Base-by-base conservation (phyloP, 257 asterid species). In the Petunia axillaris region DNA sequence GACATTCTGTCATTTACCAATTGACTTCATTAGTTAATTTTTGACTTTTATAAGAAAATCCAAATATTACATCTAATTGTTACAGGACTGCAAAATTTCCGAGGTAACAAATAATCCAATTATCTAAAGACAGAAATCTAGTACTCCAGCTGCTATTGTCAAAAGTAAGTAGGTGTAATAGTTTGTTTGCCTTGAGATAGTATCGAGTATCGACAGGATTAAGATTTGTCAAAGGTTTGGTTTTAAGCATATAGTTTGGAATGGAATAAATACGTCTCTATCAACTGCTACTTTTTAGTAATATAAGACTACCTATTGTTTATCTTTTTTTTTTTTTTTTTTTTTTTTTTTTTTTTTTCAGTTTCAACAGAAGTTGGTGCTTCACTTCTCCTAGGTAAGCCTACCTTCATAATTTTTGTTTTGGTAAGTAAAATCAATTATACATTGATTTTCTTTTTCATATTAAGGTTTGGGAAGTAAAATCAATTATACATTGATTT, bases 171-270 rank as follows among this genome's bases (percentile, higher is more conserved):
- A 46, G 77, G 77, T 70, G 59, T 70, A 70, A 10, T 70, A 46
- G 77, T 48, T 46, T 70, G 77, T 48, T 46, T 70, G 77, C 43
- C 59, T 70, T 46, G 77, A 70, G 40, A 8, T 16, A 70, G 77
- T 44, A 70, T 0, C 46, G 77, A 3, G 41, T 44, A 70, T 46
- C 15, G 59, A 25, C 25, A 39, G 48, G 71, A 25, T 46, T 70
- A 10, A 46, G 25, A 25, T 25, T 70, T 9, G 77, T 70, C 59
- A 46, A 46, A 46, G 0, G 40, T 46, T 70, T 70, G 59, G 43
- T 48, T 46, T 46, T 67, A 15, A 46, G 44, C 59, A 4, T 0
- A 25, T 16, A 68, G 10, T 1, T 46, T 46, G 25, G 2, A 48
- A 70, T 25, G 11, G 77, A 46, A 70, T 70, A 46, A 70, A 46